Percentiles rank a stretch among this genome's conserved stretches.
Evolutionary conservation across 345 rosid genomes (phyloP).

Genomic region (Mercurialis annua): DNA sequence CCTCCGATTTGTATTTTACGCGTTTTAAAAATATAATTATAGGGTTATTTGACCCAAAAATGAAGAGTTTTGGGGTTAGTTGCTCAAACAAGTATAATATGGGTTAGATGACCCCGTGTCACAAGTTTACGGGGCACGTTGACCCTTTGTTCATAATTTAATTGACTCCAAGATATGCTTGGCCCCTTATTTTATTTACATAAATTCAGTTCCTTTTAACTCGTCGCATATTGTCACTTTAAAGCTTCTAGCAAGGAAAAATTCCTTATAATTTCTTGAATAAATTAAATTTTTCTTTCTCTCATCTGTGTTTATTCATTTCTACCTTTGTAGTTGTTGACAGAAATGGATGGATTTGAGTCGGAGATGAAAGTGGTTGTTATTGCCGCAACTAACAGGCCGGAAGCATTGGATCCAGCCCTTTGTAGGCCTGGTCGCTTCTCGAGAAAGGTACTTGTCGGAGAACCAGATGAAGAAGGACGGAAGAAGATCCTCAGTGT

Average conservation of each 20-base stretch:
- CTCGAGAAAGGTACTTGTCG: conserved; percentile 86
- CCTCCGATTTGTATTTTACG: no score
- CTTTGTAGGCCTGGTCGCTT: conserved; percentile 96
- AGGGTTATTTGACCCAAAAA: no score
- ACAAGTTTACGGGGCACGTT: no score
- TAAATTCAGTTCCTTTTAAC: neutral
- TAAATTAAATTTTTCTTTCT: neutral
- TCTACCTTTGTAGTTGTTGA: conserved; percentile 65
- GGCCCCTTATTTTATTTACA: neutral
- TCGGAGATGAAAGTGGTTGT: conserved; percentile 77
- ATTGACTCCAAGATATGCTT: neutral
- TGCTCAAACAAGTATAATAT: no score
- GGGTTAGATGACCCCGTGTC: no score
- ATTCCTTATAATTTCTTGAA: neutral
- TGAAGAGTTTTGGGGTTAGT: no score
- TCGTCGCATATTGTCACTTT: neutral
- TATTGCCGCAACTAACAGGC: conserved; percentile 93
- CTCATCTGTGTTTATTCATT: neutral
- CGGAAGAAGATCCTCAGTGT: conserved; percentile 78
- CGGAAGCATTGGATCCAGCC: conserved; percentile 90
- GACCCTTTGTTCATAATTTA: no score
- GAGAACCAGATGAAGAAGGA: conserved; percentile 94
- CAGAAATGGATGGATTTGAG: conserved; percentile 98
- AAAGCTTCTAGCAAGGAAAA: neutral
- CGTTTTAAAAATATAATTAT: no score